Conservation (phyloP, 2,329 filamentous ascomycete species). For the Aaosphaeria pasadenensis region DNA sequence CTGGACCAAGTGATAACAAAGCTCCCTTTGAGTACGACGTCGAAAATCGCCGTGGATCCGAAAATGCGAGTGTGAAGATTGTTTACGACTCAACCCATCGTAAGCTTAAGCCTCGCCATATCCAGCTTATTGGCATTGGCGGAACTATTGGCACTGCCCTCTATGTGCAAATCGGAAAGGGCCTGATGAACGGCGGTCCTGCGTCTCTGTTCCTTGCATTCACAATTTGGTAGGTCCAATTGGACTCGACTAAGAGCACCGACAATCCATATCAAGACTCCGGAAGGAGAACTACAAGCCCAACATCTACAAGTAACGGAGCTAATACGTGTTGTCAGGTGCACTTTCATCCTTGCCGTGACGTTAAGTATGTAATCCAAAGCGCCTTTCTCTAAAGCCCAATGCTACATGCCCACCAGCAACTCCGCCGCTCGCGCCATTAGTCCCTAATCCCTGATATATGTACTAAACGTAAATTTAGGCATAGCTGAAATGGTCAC, state of each 20-base stretch:
- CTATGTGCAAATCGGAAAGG: constrained; percentile 47
- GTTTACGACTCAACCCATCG: constrained; percentile 41
- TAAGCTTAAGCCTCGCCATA: constrained; percentile 46
- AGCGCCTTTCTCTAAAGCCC: constrained; percentile 8
- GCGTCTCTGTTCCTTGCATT: constrained; percentile 47
- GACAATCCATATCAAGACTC: not conserved
- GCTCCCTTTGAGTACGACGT: constrained; percentile 12
- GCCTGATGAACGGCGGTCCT: constrained; percentile 46
- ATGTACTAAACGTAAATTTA: constrained; percentile 11
- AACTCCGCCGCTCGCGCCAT: constrained; percentile 7
- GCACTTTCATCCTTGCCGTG: constrained; percentile 41
- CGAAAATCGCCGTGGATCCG: constrained; percentile 21
- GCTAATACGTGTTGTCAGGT: constrained; percentile 26
- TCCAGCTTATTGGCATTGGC: constrained; percentile 46
- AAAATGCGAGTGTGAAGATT: constrained; percentile 23
- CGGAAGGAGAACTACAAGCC: no score
- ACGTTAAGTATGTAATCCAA: constrained; percentile 35
- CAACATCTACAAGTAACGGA: not conserved
- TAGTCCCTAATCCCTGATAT: not conserved
- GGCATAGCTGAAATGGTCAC: constrained; percentile 73
- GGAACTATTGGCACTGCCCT: constrained; percentile 49
- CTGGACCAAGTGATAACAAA: constrained; percentile 25
- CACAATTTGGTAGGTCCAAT: constrained; percentile 39
- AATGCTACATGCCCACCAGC: constrained; percentile 20
- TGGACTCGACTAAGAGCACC: not conserved